Conservation (phyloP, 1,284 basidiomycete species). For the Puccinia polysora region DNA sequence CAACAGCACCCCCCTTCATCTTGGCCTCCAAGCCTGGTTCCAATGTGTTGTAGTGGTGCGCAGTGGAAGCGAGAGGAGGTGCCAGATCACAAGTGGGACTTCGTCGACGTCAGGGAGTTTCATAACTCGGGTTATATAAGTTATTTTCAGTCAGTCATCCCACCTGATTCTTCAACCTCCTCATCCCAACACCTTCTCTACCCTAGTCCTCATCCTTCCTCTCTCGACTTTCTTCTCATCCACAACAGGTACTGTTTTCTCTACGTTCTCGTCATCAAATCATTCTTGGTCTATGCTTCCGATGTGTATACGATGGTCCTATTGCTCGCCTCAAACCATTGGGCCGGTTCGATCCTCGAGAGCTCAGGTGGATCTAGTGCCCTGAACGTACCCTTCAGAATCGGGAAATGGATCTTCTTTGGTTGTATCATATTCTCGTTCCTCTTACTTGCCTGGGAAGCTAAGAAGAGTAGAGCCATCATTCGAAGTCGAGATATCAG, state of each 20-base stretch:
- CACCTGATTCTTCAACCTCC: not conserved
- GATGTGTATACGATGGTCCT: slow-evolving; percentile 97
- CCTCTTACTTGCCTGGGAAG: slow-evolving; percentile 84
- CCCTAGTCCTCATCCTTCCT: not conserved
- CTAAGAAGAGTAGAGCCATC: slow-evolving; percentile 84
- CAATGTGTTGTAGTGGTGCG: slow-evolving; percentile 40
- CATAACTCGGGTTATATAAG: slow-evolving; percentile 36
- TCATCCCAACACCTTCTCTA: not conserved
- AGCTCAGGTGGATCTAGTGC: slow-evolving; percentile 64
- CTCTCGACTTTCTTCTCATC: not conserved
- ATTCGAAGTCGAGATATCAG: slow-evolving; percentile 91
- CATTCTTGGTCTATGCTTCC: slow-evolving; percentile 88
- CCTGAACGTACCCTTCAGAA: slow-evolving; percentile 73
- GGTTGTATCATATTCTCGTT: slow-evolving; percentile 98
- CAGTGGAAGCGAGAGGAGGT: slow-evolving; percentile 43
- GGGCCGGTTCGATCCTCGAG: slow-evolving; percentile 83
- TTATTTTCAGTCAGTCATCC: slow-evolving; percentile 34
- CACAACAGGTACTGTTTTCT: slow-evolving; percentile 73
- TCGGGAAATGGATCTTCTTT: slow-evolving; percentile 93
- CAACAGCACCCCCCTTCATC: not conserved
- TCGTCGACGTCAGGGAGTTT: slow-evolving; percentile 38
- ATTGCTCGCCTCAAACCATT: slow-evolving; percentile 84
- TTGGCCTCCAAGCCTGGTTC: not conserved
- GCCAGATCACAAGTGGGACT: slow-evolving; percentile 44
- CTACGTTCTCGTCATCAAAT: slow-evolving; percentile 86